Evolutionary conservation across 306 rosid genomes (phyloP).

Genomic region (Acacia acuminata): DNA sequence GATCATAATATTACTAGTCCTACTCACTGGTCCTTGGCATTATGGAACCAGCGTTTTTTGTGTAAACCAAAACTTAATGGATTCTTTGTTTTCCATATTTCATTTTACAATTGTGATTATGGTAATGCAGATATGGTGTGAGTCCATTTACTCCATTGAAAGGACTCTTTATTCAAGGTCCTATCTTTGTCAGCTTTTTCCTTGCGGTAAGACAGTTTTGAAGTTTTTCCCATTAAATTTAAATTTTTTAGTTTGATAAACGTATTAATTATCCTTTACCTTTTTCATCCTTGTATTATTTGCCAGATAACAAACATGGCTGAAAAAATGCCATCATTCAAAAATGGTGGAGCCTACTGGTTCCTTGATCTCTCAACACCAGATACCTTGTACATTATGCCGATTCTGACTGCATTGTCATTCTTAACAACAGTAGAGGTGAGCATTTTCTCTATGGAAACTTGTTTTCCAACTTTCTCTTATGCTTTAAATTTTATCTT

Average conservation of each 20-base stretch:
- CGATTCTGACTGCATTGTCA: slow-evolving; percentile 73
- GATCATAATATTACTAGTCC: background rate
- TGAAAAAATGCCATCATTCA: slow-evolving; percentile 87
- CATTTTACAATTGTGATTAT: slow-evolving; percentile 34
- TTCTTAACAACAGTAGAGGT: slow-evolving; percentile 92
- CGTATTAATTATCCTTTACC: slow-evolving; percentile 30
- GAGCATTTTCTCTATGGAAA: slow-evolving; percentile 25
- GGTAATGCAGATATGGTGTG: slow-evolving; percentile 71
- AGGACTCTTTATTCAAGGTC: slow-evolving; percentile 79
- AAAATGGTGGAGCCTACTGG: slow-evolving; percentile 90
- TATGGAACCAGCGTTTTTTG: slow-evolving; percentile 11
- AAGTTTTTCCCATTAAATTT: slow-evolving; percentile 3
- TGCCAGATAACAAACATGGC: slow-evolving; percentile 82
- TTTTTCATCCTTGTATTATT: slow-evolving; percentile 36
- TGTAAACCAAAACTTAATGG: slow-evolving; percentile 25
- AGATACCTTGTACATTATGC: slow-evolving; percentile 67
- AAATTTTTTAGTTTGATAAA: slow-evolving; percentile 14
- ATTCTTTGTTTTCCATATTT: slow-evolving; percentile 25
- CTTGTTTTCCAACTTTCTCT: slow-evolving; percentile 10
- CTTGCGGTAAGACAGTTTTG: slow-evolving; percentile 70
- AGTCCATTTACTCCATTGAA: slow-evolving; percentile 79
- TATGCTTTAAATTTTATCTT: slow-evolving; percentile 16
- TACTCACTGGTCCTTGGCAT: slow-evolving; percentile 16
- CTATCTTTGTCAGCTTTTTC: slow-evolving; percentile 84
- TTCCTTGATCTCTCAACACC: slow-evolving; percentile 88